These are phyloP conservation scores for Sporothrix brasiliensis DNA, from an alignment of 2,329 filamentous ascomycete genomes.

Conservation along the genomic window DNA sequence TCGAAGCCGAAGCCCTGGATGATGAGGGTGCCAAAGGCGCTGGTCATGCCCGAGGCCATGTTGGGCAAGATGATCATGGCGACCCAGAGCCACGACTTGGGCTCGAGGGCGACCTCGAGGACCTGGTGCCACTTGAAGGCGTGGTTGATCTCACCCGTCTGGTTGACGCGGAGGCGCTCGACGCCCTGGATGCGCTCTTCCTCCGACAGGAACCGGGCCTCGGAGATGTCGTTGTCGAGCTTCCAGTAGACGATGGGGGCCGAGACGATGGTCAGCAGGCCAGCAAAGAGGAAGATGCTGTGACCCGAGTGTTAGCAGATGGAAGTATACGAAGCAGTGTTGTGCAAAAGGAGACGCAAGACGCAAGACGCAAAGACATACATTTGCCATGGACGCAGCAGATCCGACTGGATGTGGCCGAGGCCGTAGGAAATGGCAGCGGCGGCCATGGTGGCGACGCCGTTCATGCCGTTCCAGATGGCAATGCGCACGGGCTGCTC, in stretches of 20 bases:
- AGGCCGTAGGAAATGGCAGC: slow-evolving; percentile 46
- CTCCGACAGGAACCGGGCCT: slow-evolving; percentile 61
- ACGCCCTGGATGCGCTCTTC: slow-evolving; percentile 69
- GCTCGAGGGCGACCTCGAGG: slow-evolving; percentile 52
- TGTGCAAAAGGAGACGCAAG: too few species aligned
- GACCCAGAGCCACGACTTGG: slow-evolving; percentile 63
- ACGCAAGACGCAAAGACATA: neutral
- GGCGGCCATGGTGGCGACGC: slow-evolving; percentile 59
- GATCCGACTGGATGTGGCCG: slow-evolving; percentile 11
- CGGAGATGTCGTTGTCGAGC: slow-evolving; percentile 62
- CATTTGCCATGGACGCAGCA: slow-evolving; percentile 6
- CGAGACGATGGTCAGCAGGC: slow-evolving; percentile 61
- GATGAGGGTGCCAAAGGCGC: slow-evolving; percentile 67
- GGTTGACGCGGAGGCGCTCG: slow-evolving; percentile 72
- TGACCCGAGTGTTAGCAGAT: neutral
- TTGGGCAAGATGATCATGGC: slow-evolving; percentile 64
- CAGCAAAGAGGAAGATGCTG: slow-evolving; percentile 62
- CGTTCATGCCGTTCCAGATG: slow-evolving; percentile 68
- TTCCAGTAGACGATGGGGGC: slow-evolving; percentile 62
- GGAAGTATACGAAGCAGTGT: too few species aligned
- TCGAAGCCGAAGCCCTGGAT: slow-evolving; percentile 63
- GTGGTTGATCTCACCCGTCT: slow-evolving; percentile 69
- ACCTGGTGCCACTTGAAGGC: slow-evolving; percentile 71
- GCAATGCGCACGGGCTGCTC: slow-evolving; percentile 67
- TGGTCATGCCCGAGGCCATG: slow-evolving; percentile 64